Evolutionary conservation across 2,329 filamentous ascomycete species (phyloP).

Genomic region (Arthrobotrys conoides): DNA sequence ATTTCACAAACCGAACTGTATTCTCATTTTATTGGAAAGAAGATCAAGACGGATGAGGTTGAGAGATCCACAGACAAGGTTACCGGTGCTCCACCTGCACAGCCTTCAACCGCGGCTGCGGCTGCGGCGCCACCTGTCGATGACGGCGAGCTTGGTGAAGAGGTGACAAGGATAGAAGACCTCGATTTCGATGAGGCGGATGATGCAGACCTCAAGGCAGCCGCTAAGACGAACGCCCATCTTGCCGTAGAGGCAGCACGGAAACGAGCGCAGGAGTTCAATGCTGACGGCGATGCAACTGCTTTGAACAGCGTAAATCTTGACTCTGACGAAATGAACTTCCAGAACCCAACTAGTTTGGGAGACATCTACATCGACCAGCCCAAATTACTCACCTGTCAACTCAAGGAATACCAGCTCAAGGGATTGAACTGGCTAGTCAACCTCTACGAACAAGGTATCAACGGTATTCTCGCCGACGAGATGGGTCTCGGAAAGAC

Average conservation of each 20-base stretch:
- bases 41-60: conserved; percentile 97
- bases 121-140: conserved; percentile 60
- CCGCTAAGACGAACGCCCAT: conserved; percentile 94
- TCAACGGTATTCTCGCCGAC: conserved; percentile 98
- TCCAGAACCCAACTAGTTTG: conserved; percentile 96
- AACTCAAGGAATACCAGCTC: conserved; percentile 98
- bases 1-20: conserved; percentile 99
- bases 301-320: conserved; percentile 65
- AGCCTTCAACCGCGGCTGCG: conserved; percentile 18
- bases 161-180: conserved; percentile 93
- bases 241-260: conserved; percentile 95
- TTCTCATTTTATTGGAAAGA: conserved; percentile 99
- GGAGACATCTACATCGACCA: conserved; percentile 95
- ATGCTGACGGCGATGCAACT: conserved; percentile 68
- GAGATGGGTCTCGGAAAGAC: conserved; percentile 99
- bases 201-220: conserved; percentile 82
- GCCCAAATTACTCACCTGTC: conserved; percentile 90
- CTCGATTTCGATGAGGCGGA: conserved; percentile 97
- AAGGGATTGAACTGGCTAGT: conserved; percentile 99
- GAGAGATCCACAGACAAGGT: conserved; percentile 89
- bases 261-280: conserved; percentile 92
- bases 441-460: conserved; percentile 98
- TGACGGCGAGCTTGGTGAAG: conserved; percentile 72
- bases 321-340: conserved; percentile 96
- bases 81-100: conserved; percentile 66